A percentile compares a stretch with the other conserved stretches of the same genome.
These are phyloP conservation scores for Lathyrus oleraceus DNA, from an alignment of 306 rosid species.

Conservation along the genomic window DNA sequence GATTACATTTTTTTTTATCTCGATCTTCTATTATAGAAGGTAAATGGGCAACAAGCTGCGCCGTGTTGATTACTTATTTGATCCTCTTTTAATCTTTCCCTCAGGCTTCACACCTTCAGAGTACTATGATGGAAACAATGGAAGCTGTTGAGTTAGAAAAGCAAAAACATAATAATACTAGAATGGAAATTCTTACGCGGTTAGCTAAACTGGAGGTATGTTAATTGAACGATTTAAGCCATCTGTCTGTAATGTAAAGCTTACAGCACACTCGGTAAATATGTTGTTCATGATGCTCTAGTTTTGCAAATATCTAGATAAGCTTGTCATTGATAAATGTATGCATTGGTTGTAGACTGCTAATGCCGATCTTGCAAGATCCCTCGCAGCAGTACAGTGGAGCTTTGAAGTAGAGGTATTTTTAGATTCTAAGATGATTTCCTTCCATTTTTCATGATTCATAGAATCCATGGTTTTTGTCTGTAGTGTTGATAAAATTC, in stretches of 20 bases:
- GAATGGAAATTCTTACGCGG: slow-evolving; percentile 77
- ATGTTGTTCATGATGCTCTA: slow-evolving; percentile 28
- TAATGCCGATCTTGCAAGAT: slow-evolving; percentile 93
- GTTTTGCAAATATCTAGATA: slow-evolving; percentile 30
- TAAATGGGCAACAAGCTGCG: no score
- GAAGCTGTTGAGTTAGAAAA: slow-evolving; percentile 95
- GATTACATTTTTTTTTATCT: background rate
- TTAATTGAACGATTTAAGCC: slow-evolving; percentile 20
- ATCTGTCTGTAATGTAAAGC: slow-evolving; percentile 12
- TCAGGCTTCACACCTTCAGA: slow-evolving; percentile 92
- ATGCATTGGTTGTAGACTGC: slow-evolving; percentile 67
- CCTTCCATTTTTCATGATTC: slow-evolving; percentile 28
- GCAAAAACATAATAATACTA: slow-evolving; percentile 89
- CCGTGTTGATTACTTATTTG: slow-evolving; percentile 12
- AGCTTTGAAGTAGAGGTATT: slow-evolving; percentile 89
- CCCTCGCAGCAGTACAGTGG: slow-evolving; percentile 83
- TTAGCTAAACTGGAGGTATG: slow-evolving; percentile 88
- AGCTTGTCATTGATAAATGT: slow-evolving; percentile 43
- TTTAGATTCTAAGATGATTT: slow-evolving; percentile 42
- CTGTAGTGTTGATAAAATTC: slow-evolving; percentile 5
- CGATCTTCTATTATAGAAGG: no score
- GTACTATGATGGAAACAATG: slow-evolving; percentile 89
- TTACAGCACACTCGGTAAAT: slow-evolving; percentile 11
- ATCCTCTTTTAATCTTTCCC: slow-evolving; percentile 27
- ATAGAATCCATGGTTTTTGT: slow-evolving; percentile 7